These are phyloP conservation scores for Musa acuminata DNA, from an alignment of 176 grass and related monocot species.

Conservation along the genomic window DNA sequence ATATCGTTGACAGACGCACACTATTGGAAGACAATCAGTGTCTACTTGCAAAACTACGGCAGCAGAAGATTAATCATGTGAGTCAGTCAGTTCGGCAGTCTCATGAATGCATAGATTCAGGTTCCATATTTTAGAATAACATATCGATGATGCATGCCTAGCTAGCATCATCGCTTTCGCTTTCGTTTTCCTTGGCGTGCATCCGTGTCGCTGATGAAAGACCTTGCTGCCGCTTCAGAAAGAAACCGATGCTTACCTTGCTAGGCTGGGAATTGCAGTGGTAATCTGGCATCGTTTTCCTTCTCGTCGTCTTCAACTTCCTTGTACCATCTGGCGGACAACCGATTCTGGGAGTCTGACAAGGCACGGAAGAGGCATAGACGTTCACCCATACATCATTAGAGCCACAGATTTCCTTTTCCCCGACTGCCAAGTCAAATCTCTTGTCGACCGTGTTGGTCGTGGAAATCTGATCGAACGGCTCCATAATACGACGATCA, in stretches of 20 bases:
- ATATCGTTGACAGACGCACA: no score
- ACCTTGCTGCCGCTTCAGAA: neutral
- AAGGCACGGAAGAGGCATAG: constrained; percentile 36
- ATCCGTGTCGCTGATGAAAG: neutral
- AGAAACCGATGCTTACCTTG: constrained; percentile 33
- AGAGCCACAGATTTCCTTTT: constrained; percentile 92
- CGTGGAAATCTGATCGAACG: constrained; percentile 24
- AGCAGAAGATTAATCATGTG: no score
- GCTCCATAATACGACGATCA: constrained; percentile 57
- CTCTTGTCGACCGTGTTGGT: constrained; percentile 40
- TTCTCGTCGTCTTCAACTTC: constrained; percentile 34
- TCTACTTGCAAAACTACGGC: no score
- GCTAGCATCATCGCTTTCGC: no score
- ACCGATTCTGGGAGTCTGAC: constrained; percentile 24
- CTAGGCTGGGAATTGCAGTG: constrained; percentile 36
- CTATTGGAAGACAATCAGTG: no score
- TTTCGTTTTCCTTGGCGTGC: neutral
- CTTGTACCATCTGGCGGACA: constrained; percentile 40
- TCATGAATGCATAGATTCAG: no score
- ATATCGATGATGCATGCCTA: neutral
- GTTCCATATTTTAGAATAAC: neutral
- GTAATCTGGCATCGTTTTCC: constrained; percentile 44
- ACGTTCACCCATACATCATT: constrained; percentile 90
- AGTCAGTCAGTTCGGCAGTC: no score
- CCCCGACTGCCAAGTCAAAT: constrained; percentile 51